phyloP scores from a whole-genome alignment of 805 yeast species.

The Hanseniaspora vineae region DNA sequence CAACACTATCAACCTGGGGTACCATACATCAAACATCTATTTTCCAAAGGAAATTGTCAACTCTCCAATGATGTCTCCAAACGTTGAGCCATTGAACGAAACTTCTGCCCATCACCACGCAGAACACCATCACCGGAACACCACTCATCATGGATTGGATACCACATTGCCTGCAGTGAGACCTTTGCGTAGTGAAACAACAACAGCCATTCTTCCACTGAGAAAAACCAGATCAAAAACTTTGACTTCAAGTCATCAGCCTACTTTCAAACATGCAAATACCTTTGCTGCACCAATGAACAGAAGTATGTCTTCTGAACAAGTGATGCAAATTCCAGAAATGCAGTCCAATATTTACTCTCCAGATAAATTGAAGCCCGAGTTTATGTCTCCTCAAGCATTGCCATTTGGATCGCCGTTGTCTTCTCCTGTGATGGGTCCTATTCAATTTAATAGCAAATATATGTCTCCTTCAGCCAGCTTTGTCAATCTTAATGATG shows the following conservation, averaged over 20 bases:
- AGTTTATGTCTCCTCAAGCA: conserved; percentile 52
- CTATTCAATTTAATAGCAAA: conserved; percentile 37
- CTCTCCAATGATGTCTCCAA: conserved; percentile 45
- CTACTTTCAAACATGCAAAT: conserved; percentile 9
- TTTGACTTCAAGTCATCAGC: background rate
- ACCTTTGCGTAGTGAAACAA: background rate
- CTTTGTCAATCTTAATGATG: background rate
- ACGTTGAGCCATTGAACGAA: conserved; percentile 34
- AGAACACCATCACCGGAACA: no score
- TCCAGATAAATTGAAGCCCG: conserved; percentile 36
- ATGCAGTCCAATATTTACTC: conserved; percentile 38
- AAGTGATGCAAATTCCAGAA: conserved; percentile 14
- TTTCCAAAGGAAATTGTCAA: conserved; percentile 26
- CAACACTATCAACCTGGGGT: conserved; percentile 1
- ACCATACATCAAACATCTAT: conserved; percentile 27
- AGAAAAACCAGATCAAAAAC: background rate
- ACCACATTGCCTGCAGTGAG: background rate
- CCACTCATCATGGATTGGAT: background rate
- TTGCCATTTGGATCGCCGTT: conserved; percentile 39
- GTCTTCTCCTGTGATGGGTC: conserved; percentile 33
- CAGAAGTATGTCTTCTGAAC: conserved; percentile 7
- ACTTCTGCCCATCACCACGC: conserved; percentile 3
- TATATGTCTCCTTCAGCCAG: conserved; percentile 31
- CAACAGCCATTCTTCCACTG: background rate
- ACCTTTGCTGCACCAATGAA: background rate